phyloP scores from a whole-genome alignment of 495 filamentous ascomycete species.

The Penicillium paxilli region DNA sequence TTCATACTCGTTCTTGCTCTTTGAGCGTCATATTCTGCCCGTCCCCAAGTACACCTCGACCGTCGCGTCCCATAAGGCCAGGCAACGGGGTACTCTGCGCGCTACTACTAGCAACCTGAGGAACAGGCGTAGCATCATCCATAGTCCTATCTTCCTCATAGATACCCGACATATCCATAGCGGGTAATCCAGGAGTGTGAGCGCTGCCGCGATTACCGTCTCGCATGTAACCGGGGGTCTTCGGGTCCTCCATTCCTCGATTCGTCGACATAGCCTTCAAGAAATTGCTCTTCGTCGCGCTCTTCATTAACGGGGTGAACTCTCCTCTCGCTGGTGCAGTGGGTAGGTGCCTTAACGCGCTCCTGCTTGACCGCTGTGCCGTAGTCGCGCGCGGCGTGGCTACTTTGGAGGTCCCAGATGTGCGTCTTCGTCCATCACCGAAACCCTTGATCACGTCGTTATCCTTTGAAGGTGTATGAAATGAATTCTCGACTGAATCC shows the following conservation, averaged over 20 bases:
- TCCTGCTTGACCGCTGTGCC: conserved; percentile 40
- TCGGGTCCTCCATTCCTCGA: conserved; percentile 55
- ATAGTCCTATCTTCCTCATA: conserved; percentile 64
- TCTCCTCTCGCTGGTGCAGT: conserved; percentile 65
- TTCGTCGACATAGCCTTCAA: conserved; percentile 52
- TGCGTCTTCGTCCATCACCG: conserved; percentile 57
- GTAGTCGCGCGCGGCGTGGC: conserved; percentile 68
- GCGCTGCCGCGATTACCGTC: conserved; percentile 59
- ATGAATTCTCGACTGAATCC: conserved; percentile 81
- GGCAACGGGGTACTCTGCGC: conserved; percentile 77
- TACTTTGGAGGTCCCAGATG: conserved; percentile 51
- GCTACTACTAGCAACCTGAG: conserved; percentile 75
- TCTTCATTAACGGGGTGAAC: conserved; percentile 92
- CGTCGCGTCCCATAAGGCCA: conserved; percentile 57
- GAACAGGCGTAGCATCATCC: conserved; percentile 62
- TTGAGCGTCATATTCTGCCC: conserved; percentile 80
- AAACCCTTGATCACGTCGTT: conserved; percentile 68
- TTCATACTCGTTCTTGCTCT: conserved; percentile 85
- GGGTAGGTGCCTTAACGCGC: conserved; percentile 65
- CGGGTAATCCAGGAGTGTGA: conserved; percentile 64
- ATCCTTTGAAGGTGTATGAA: conserved; percentile 80
- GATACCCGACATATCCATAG: conserved; percentile 59
- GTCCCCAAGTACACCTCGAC: conserved; percentile 64
- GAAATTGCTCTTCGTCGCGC: conserved; percentile 77
- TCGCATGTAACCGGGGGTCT: conserved; percentile 70